A percentile compares a stretch with the other conserved stretches of the same genome.
These are phyloP conservation scores for Pythium periplocum DNA, from an alignment of 352 stramenopile species.

Conservation along the genomic window DNA sequence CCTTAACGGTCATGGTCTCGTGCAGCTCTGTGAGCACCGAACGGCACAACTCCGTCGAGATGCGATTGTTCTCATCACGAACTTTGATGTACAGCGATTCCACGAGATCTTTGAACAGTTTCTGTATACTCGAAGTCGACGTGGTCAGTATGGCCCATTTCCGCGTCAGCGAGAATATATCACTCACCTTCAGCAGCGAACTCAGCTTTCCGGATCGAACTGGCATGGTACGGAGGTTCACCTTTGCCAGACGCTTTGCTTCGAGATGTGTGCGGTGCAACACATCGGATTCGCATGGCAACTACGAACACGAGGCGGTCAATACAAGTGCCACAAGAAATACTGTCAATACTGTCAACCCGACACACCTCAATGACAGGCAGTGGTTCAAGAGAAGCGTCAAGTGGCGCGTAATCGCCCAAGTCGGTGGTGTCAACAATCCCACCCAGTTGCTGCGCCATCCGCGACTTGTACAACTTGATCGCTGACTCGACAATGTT, in stretches of 20 bases:
- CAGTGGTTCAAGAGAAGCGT: constrained; percentile 22
- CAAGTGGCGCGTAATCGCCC: constrained; percentile 40
- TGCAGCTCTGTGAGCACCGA: constrained; percentile 52
- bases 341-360: not conserved
- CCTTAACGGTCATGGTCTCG: constrained; percentile 48
- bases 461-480: constrained; percentile 75
- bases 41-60: constrained; percentile 60
- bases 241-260: constrained; percentile 48
- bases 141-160: not conserved
- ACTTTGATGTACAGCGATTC: constrained; percentile 61
- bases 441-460: constrained; percentile 54
- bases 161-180: not conserved
- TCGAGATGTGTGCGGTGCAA: constrained; percentile 41
- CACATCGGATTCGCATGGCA: constrained; percentile 53
- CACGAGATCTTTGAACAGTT: constrained; percentile 77
- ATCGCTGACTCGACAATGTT: constrained; percentile 75
- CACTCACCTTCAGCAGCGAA: constrained; percentile 43
- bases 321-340: too few relatives aligned
- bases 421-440: constrained; percentile 76
- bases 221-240: constrained; percentile 56
- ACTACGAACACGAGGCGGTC: constrained; percentile 13
- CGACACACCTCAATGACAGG: constrained; percentile 33
- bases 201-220: constrained; percentile 63
- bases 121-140: constrained; percentile 24
- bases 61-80: constrained; percentile 64